phyloP scores from a whole-genome alignment of 176 grass and related monocot species.

The Hsuehochloa calcarea region DNA sequence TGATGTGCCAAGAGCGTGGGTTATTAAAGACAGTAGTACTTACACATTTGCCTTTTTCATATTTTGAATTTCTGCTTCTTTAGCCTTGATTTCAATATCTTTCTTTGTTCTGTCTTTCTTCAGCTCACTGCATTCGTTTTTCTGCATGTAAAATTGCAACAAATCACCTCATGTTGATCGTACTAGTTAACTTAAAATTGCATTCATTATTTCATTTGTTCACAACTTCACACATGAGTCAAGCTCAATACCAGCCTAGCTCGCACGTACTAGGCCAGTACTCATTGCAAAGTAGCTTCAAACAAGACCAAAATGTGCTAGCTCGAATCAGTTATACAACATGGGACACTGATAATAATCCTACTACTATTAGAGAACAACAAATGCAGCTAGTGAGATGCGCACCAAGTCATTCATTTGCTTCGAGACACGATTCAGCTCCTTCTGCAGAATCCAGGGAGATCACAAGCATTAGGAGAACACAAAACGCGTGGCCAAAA shows the following conservation, averaged over 20 bases:
- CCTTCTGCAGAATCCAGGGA: constrained; percentile 39
- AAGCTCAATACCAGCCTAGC: neutral
- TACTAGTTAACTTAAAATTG: neutral
- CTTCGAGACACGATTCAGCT: constrained; percentile 43
- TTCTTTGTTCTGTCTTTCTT: constrained; percentile 59
- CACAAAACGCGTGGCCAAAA: neutral
- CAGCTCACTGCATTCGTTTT: constrained; percentile 58
- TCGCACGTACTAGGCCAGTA: neutral
- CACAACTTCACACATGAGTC: neutral
- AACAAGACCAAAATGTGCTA: neutral
- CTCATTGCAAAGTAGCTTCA: neutral
- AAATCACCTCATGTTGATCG: neutral
- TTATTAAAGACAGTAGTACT: constrained; percentile 36
- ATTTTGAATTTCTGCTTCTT: constrained; percentile 67
- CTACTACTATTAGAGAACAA: neutral
- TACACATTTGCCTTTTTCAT: constrained; percentile 57
- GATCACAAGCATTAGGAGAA: neutral
- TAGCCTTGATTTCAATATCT: constrained; percentile 66
- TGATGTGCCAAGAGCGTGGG: neutral
- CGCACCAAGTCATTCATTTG: constrained; percentile 54
- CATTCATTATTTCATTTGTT: neutral
- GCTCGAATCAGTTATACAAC: neutral
- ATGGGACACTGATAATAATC: neutral
- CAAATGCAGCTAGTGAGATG: neutral
- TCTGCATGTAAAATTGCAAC: constrained; percentile 44